Evolutionary conservation across 2,329 filamentous ascomycete genomes (phyloP), one percentile per base, ranked within the genome.

Genomic region (Pseudogymnoascus sp.): DNA sequence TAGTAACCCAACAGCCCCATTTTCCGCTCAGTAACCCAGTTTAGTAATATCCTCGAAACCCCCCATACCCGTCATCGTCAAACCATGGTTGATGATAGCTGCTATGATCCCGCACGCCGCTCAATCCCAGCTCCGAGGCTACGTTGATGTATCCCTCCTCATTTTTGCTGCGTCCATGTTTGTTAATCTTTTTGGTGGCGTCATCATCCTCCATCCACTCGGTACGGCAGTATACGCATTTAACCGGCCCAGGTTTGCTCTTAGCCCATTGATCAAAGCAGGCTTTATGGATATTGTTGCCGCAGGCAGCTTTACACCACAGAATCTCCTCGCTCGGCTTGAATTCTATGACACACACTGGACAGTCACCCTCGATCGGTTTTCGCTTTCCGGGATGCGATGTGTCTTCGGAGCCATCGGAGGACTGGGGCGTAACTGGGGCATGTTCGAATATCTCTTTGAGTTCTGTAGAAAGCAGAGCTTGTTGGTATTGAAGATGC

Each of bases 81-180:
- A 68, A 68, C 70, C 68, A 72, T 31, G 42, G 47, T 42, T 64
- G 66, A 56, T 71, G 67, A 65, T 72, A 72, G 6, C 63, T 67
- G 47, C 69, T 71, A 66, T 66, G 73, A 82, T 82, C 83, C 75
- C 84, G 75, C n/a, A 71, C 64, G 0, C 72, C 72, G 65, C 79
- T 82, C 65, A 87, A 77, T 1, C 85, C 85, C n/a, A 87, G 74
- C 70, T 86, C 81, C 19, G 78, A 73, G 1, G 82, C 84, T 2
- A 88, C 80, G 70, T 87, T 87, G 56, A 86, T 75, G 67, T 88
- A 88, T 0, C 85, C 85, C 37, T 86, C 83, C 0, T 70, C 69
- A 24, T 76, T 77, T 0, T 74, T 65, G 4, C 70, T 69, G 2
- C 79, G 76, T n/a, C 56, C 56, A 0, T 72, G 74, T 65, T 76